These are phyloP conservation scores for Adansonia digitata DNA, from an alignment of 345 rosid species.

Conservation along the genomic window DNA sequence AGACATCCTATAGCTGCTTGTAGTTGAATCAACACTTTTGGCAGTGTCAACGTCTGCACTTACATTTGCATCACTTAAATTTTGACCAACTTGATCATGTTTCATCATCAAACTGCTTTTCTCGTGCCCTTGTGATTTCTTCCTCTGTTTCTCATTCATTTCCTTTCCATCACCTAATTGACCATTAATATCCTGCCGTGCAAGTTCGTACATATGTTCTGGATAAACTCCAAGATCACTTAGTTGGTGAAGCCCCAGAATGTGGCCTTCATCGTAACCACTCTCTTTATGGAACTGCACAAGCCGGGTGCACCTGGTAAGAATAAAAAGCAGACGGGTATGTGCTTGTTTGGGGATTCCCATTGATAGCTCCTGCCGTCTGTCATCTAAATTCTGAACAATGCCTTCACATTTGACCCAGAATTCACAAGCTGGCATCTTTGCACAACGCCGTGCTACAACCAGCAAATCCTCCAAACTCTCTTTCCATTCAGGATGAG, in stretches of 20 bases:
- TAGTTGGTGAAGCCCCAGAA: constrained; percentile 73
- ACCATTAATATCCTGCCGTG: constrained; percentile 46
- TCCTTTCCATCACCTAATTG: constrained; percentile 37
- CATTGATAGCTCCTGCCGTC: constrained; percentile 86
- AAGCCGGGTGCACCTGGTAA: constrained; percentile 88
- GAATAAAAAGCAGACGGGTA: constrained; percentile 86
- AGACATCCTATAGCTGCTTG: constrained; percentile 79
- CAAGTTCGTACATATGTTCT: constrained; percentile 57
- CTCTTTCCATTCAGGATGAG: constrained; percentile 67
- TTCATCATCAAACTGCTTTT: constrained; percentile 23
- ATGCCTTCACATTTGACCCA: constrained; percentile 86
- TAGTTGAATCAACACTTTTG: constrained; percentile 67
- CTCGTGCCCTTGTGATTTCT: constrained; percentile 33
- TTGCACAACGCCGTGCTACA: constrained; percentile 68
- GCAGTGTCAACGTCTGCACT: constrained; percentile 55
- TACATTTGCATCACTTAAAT: constrained; percentile 30
- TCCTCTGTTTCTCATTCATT: constrained; percentile 39
- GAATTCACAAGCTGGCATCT: constrained; percentile 77
- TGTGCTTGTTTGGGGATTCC: constrained; percentile 89
- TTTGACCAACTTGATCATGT: constrained; percentile 36
- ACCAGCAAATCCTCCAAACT: constrained; percentile 83
- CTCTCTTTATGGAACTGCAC: constrained; percentile 95
- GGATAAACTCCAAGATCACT: constrained; percentile 96
- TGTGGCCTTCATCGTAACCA: constrained; percentile 71
- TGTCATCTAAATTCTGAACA: constrained; percentile 82